Conservation (phyloP, 768 basidiomycete genomes). For the Cystofilobasidium bisporidii region DNA sequence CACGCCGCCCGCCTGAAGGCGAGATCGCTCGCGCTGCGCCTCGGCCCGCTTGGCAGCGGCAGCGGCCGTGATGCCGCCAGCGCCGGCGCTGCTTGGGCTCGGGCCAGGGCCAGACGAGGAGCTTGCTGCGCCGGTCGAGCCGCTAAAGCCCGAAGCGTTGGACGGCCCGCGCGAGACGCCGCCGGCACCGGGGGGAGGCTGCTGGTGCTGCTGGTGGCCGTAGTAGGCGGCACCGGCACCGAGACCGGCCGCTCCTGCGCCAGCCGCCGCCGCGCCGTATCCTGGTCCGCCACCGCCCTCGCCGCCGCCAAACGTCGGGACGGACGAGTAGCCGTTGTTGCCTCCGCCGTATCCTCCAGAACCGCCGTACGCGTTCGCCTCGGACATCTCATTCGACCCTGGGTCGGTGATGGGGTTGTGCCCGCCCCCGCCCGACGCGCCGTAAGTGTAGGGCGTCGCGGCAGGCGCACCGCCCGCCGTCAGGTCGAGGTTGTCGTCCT, state of each 20-base stretch:
- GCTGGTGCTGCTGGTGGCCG: slow-evolving; percentile 3
- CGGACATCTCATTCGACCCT: slow-evolving; percentile 17
- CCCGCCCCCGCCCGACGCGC: background rate
- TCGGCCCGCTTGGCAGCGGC: slow-evolving; percentile 26
- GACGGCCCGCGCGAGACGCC: slow-evolving; percentile 22
- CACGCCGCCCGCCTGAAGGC: slow-evolving; percentile 9
- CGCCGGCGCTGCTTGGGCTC: slow-evolving; percentile 3
- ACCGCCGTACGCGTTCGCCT: slow-evolving; percentile 17
- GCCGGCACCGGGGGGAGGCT: background rate
- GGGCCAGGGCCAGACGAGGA: background rate
- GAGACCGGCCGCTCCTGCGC: background rate
- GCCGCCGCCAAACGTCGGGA: too few species aligned
- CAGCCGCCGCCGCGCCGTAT: slow-evolving; percentile 9
- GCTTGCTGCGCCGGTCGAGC: slow-evolving; percentile 9
- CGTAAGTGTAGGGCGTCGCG: slow-evolving; percentile 26
- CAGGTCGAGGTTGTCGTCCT: slow-evolving; percentile 21
- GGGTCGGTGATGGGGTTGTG: background rate
- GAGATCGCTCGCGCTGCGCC: slow-evolving; percentile 17
- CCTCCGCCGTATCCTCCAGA: background rate
- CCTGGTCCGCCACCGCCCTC: background rate
- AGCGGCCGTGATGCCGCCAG: slow-evolving; percentile 19
- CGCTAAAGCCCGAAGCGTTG: slow-evolving; percentile 7
- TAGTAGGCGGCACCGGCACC: slow-evolving; percentile 17
- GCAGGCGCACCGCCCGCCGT: slow-evolving; percentile 15
- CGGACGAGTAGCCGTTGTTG: background rate